Percentiles rank a stretch among this genome's conserved stretches.
These are phyloP conservation scores for Mycena rosella DNA, from an alignment of 768 basidiomycete species.

Conservation along the genomic window DNA sequence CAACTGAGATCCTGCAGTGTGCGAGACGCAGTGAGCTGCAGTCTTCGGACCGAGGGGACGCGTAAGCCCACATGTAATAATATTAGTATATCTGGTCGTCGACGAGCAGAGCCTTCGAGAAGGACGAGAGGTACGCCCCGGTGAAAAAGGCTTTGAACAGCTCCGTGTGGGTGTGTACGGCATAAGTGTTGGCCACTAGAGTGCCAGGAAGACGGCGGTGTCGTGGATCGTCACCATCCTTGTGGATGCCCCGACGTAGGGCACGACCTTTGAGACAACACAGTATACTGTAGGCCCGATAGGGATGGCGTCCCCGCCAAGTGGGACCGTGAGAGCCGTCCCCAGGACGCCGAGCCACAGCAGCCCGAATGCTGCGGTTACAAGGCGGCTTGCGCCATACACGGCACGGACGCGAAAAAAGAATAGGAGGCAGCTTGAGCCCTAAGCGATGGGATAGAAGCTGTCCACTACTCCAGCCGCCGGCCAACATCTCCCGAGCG, in stretches of 20 bases:
- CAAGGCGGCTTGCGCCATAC: conserved; percentile 36
- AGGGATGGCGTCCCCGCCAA: conserved; percentile 37
- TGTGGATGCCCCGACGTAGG: conserved; percentile 37
- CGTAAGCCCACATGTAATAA: conserved; percentile 7
- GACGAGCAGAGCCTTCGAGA: not conserved
- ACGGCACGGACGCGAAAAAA: conserved; percentile 46
- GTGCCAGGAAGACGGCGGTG: conserved; percentile 45
- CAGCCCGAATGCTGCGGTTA: conserved; percentile 42
- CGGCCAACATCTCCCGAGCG: not conserved
- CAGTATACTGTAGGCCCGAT: conserved; percentile 46
- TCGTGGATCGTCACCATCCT: conserved; percentile 44
- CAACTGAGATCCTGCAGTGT: conserved; percentile 26
- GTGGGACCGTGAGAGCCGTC: conserved; percentile 40
- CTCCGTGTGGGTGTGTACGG: not conserved
- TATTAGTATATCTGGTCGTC: conserved; percentile 12
- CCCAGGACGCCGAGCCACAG: conserved; percentile 50
- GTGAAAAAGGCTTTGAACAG: conserved; percentile 14
- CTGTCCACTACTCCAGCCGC: conserved; percentile 16
- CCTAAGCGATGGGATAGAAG: conserved; percentile 38
- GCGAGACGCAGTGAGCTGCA: no score
- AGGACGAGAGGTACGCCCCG: not conserved
- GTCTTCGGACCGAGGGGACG: no score
- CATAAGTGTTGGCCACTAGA: not conserved
- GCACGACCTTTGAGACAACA: conserved; percentile 32
- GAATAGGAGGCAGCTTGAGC: conserved; percentile 44